Base-by-base conservation (phyloP, 2,329 filamentous ascomycete genomes). In the Fusarium sp. region DNA sequence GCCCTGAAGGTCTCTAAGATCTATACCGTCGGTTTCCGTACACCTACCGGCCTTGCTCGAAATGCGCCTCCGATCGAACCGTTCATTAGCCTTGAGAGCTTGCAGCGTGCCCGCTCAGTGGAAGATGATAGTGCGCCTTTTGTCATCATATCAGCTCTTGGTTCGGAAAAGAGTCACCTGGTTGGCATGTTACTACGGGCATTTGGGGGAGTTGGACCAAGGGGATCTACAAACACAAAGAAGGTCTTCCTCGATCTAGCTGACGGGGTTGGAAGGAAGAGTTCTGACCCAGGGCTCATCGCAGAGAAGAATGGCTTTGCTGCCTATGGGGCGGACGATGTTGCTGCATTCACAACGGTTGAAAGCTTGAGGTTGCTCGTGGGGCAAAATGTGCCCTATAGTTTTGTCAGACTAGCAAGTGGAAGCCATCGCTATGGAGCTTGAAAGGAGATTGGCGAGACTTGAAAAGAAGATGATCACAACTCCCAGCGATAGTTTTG, bases 351-450 rank as follows among this genome's bases (percentile, higher is more conserved):
- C 81, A 94, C 91, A 21, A 94, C 91, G 4, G 92, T 95, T 7
- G 91, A 96, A 79, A 95, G 90, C 47, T 79, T 96, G 55, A 84
- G 92, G 69, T 78, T 94, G 60, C 83, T 96, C 23, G 91, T 95
- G 13, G 93, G 93, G 11, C 92, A 96, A 80, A 96, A 96, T 76
- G 92, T 96, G 57, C 91, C 91, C 8, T 95, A 93, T 78, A 94
- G 92, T 79, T 96, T 96, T 81, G 93, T 96, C 40, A 85, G 92
- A 47, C 82, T 96, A 75, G 91, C 92, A 3, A 84, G 84, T 47
- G 85, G 85, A 4, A 78, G 83, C 21, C 80, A 79, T 27, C 77
- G 85, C 62, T 86, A 82, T 67, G 86, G 76, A 73, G 31, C 39
- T 80, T 66, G 84, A 74, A 29, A 64, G 39, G 18, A 41, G 18